Evolutionary conservation across 345 rosid genomes (phyloP), one percentile per base, ranked within the genome.

Genomic region (Gynandropsis gynandra): DNA sequence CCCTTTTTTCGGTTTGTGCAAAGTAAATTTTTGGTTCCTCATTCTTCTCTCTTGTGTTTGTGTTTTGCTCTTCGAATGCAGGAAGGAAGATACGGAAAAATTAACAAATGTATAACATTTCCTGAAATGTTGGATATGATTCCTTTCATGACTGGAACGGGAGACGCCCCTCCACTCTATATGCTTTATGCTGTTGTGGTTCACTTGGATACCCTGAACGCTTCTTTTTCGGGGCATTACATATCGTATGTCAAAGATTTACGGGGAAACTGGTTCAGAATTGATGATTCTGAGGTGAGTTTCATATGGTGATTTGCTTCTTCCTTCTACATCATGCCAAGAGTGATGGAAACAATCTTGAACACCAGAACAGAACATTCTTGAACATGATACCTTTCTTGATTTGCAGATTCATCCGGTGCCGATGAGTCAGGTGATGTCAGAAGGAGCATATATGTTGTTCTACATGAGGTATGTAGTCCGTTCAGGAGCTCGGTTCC

Each of bases 381-480:
- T 44, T 14, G 17, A 50, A 51, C 29, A 24, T 24, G 29, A 24
- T 2, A 24, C 29, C 35, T 34, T 31, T 8, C 37, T 13, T 16
- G 38, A 29, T 11, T 47, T 34, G 48, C 76, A 87, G 95, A 83
- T 83, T 55, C 80, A 62, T 71, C 80, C 66, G 21, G 92, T 87
- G 55, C 69, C 83, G 42, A 74, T 74, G 74, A 74, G 79, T 68
- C 89, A 83, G 65, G 95, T 87, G 68, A 87, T 87, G 95, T 87
- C 88, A 7, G 95, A 87, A 72, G 95, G 86, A 62, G 95, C 92
- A 52, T 87, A 87, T 60, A 87, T 87, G 56, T 71, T 87, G 70
- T 87, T 87, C 68, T 87, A 87, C 76, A 83, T 51, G 69, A 83
- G 95, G 95, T 83, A 77, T 58, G 47, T 27, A 50, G 6, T 7